Base-by-base conservation (phyloP, 805 yeast species). In the Candida insectalens region DNA sequence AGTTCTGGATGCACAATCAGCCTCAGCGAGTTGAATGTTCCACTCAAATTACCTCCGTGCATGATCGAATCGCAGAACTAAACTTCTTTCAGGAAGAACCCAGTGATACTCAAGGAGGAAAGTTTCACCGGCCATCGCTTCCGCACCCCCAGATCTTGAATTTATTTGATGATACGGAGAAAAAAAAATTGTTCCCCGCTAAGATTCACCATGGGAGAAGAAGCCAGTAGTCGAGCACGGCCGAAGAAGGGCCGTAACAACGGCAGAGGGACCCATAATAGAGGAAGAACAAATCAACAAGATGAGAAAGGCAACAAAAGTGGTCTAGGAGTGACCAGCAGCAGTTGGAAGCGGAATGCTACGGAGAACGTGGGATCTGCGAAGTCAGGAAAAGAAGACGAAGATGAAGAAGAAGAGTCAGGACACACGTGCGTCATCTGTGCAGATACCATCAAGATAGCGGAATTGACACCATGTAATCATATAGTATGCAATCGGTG, bases 401-500 rank as follows among this genome's bases (percentile, higher is more conserved):
- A 19, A 13, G 8, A 10, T 29, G 10, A 25, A 12, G 31, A 35
- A 10, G 33, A 27, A 5, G 29, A 29, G 4, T 42, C 26, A 6
- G 41, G 40, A 3, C 32, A 27, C 9, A 49, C 58, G 21, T 88
- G 96, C 65, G 59, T 87, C 16, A 83, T 92, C 37, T 92, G 99
- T 61, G 92, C 96, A 0, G 80, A 83, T 30, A 61, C 62, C 20
- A 65, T 85, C 19, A 43, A 46, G n/a, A 70, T 66, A 44, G 74
- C 77, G 3, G 84, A 94, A 0, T 49, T 82, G 7, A 71, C 92
- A 2, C 83, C 85, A 0, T 92, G 99, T 57, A 76, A 78, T 46
- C 97, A 92, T 52, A 69, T 65, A 22, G 75, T 87, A 0, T 92
- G 99, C 55, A 83, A 85, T 50, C 59, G 54, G 29, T 92, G 99